Evolutionary conservation across 345 rosid species (phyloP).

Genomic region (Carallia brachiata): DNA sequence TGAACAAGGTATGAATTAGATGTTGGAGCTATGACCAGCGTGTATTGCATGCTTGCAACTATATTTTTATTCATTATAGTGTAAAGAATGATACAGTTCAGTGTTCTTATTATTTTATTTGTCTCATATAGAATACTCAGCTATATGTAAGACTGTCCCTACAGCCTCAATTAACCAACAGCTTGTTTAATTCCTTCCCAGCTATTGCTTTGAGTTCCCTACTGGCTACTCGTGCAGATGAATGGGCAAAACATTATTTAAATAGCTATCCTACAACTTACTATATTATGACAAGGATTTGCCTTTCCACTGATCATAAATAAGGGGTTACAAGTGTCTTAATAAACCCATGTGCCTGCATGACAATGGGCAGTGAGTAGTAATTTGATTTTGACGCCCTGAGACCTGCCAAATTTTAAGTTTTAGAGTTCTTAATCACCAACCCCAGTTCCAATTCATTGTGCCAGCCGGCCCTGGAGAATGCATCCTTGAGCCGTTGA

Average conservation of each 20-base stretch:
- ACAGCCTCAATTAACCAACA: conserved; percentile 3
- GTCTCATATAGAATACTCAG: not conserved
- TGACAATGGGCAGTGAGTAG: conserved; percentile 1
- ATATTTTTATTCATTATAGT: not conserved
- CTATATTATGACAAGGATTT: not conserved
- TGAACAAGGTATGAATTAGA: no score
- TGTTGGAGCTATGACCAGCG: no score
- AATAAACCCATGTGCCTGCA: conserved; percentile 19
- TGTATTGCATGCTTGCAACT: not conserved
- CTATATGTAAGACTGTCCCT: conserved; percentile 1
- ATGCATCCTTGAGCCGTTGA: conserved; percentile 3
- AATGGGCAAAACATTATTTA: conserved; percentile 19
- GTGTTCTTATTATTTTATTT: not conserved
- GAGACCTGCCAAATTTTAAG: not conserved
- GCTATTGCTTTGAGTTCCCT: conserved; percentile 6
- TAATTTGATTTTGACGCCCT: not conserved
- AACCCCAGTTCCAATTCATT: not conserved
- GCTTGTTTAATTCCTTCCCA: not conserved
- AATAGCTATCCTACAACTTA: not conserved
- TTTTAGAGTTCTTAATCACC: not conserved
- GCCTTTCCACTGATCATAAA: not conserved
- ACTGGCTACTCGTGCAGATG: not conserved
- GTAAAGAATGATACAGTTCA: no score
- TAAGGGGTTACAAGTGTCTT: conserved; percentile 29
- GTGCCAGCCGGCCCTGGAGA: not conserved